Base-by-base conservation (phyloP, 2,329 filamentous ascomycete genomes). In the Paramyrothecium sp. region DNA sequence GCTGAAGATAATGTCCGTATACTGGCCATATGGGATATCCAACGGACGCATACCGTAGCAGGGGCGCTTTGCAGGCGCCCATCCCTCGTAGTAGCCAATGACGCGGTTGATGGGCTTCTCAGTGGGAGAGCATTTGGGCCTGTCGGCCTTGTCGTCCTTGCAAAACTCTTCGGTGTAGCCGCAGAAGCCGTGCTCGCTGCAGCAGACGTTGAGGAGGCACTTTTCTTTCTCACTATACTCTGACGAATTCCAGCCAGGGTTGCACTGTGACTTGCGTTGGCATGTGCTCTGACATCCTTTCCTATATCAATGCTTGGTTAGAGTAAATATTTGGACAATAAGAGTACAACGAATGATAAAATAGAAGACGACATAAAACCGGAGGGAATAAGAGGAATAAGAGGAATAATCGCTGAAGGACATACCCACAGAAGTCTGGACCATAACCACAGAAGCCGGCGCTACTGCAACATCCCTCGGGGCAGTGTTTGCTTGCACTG, bases 51-150 rank as follows among this genome's bases (percentile, higher is more conserved):
- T 60, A n/a, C 46, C 26, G 22, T 60, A 54, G 56, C 67, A 70
- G 3, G 55, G 21, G 2, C 63, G 53, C 8, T 52, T 8, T 2
- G 19, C 11, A 17, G 52, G 12, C 21, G 56, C 51, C 67, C 67
- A 71, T 1, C 61, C 63, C 52, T 71, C 67, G 20, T 65, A 70
- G 58, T 74, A 72, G 16, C 71, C 69, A 21, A 73, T 64, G 20
- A 38, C 54, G 3, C 62, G 51, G 11, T 59, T 61, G 19, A 55
- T 33, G 2, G 30, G 5, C 22, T n/a, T 58, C 7, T 22, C 55
- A 30, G 44, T 30, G n/a, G n/a, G n/a, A n/a, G 49, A 16, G 54
- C 65, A 61, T 22, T 33, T 16, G 19, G 56, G 56, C 23, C 23
- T 19, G 17, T 55, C 20, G 30, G 65, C 56, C 21, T 49, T 16